Conservation (phyloP, 345 rosid species). For the Eucalyptus urophylla region DNA sequence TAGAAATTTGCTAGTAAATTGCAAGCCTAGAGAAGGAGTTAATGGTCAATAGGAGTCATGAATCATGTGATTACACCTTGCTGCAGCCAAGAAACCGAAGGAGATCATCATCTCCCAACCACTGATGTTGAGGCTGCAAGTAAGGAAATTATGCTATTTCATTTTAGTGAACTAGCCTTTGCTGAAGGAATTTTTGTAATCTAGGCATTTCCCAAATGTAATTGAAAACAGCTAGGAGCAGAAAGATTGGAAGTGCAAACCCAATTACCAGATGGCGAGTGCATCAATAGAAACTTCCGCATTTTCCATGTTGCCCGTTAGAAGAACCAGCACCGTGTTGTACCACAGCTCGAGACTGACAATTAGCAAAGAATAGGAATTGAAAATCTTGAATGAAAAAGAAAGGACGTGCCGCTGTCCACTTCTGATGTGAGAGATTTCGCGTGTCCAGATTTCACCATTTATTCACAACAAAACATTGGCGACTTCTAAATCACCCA, state of each 20-base stretch:
- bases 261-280: constrained; percentile 58
- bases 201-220: not conserved
- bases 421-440: not conserved
- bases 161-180: not conserved
- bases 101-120: constrained; percentile 83
- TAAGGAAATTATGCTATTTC: not conserved
- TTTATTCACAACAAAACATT: not conserved
- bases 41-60: not conserved
- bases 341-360: constrained; percentile 79
- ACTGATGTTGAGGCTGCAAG: constrained; percentile 48
- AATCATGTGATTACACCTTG: constrained; percentile 21
- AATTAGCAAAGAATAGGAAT: not conserved
- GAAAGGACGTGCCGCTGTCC: not conserved
- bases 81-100: constrained; percentile 74
- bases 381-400: not conserved
- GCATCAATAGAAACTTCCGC: constrained; percentile 76
- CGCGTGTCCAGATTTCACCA: not conserved
- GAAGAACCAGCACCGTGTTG: constrained; percentile 59
- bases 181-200: not conserved
- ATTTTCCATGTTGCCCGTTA: constrained; percentile 55
- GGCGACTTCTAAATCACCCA: not conserved
- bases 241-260: not conserved
- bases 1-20: not conserved
- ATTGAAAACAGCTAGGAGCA: not conserved
- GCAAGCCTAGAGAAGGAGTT: not conserved